Evolutionary conservation across 305 asterid genomes (phyloP), one percentile per base, ranked within the genome.

Genomic region (Andrographis paniculata): DNA sequence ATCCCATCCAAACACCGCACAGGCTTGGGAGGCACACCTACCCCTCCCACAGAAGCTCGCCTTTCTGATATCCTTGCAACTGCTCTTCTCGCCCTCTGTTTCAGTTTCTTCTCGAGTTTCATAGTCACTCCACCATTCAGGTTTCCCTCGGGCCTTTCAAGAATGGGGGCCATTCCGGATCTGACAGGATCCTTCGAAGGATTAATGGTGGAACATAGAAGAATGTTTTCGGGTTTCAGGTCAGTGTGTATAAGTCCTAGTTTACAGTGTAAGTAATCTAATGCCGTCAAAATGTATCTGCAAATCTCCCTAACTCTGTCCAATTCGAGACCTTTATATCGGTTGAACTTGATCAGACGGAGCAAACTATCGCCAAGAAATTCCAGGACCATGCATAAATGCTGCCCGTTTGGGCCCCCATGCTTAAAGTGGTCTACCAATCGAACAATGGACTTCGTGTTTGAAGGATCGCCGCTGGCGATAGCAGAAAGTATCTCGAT

Each of bases 291-390:
- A 58, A 84, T 72, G 79, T 83, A 88, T 69, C 38, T 84, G 68
- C 95, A 81, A 30, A 88, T 77, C 71, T 88, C 97, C 79, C 73
- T 80, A 53, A 88, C 95, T 77, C 70, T 79, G 58, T 51, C 71
- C 65, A 84, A 42, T 44, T 70, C 89, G 40, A 88, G 93, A 53
- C 95, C 93, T 71, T 79, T 81, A 62, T 84, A 77, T 14, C 75
- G 88, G 62, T 81, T 84, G 62, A 70, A 76, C 72, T 69, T 81
- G 66, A 75, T 77, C 36, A 88, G 72, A 45, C 77, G 77, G 55
- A 88, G 73, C 53, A 88, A 72, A 69, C 83, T 88, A 72, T 88
- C 97, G 20, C 97, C 97, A 36, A 88, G 94, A 79, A 84, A 88
- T 57, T 88, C 95, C 63, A 88, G 74, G 51, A 75, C 95, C 97